Percentiles rank a stretch among this genome's conserved stretches.
Evolutionary conservation across 495 filamentous ascomycete species (phyloP).

Genomic region (Neurospora sp.): DNA sequence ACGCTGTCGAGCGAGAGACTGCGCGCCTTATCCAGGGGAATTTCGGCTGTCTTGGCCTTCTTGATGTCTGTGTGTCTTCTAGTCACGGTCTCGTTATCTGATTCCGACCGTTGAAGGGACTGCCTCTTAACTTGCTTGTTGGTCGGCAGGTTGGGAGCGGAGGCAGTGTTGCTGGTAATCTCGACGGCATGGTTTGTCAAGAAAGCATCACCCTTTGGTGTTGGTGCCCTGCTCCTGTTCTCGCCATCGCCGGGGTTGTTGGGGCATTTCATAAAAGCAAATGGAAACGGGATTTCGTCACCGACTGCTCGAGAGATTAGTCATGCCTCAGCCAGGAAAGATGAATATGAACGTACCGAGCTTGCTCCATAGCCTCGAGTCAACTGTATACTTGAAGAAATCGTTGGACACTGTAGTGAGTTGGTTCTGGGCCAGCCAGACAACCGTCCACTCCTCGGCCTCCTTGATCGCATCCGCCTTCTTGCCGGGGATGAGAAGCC

Average conservation of each 20-base stretch:
- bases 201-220: conserved; percentile 3
- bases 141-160: background rate
- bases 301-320: conserved; percentile 14
- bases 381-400: conserved; percentile 23
- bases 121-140: background rate
- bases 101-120: background rate
- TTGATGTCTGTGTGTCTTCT: background rate
- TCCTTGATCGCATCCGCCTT: conserved; percentile 21
- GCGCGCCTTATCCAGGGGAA: conserved; percentile 3
- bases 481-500: conserved; percentile 22
- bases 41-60: background rate
- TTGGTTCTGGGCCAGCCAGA: conserved; percentile 15
- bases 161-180: background rate
- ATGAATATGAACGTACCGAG: conserved; percentile 9
- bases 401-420: conserved; percentile 15
- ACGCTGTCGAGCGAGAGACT: conserved; percentile 14
- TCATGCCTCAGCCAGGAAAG: background rate
- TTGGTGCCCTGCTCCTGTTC: background rate
- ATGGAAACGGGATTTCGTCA: conserved; percentile 15
- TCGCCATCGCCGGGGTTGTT: background rate
- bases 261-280: conserved; percentile 17
- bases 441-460: conserved; percentile 21
- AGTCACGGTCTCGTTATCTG: background rate
- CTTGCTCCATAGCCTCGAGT: conserved; percentile 14
- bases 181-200: background rate